Base-by-base conservation (phyloP, 495 filamentous ascomycete genomes). In the Diplogelasinospora grovesii region DNA sequence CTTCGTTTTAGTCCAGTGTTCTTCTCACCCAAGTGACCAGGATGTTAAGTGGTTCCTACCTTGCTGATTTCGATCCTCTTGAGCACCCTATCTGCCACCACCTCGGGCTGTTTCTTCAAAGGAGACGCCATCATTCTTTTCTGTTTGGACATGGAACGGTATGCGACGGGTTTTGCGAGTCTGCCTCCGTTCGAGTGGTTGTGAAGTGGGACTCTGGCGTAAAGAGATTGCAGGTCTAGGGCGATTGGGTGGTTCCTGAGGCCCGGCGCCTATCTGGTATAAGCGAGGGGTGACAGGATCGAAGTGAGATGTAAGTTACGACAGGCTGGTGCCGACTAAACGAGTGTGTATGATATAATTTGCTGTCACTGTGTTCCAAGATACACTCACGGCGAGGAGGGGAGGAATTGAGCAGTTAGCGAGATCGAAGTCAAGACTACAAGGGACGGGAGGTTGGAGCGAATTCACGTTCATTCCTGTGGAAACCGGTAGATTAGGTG, bases 21-120 rank as follows among this genome's bases (percentile, higher is more conserved):
- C 15, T 21, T 9, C 15, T n/a, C 30, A 48, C 44, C 37, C 36
- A 50, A 33, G 36, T 3, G 25, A 2, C 24, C 3, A 13, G 22
- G 16, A 25, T 14, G 34, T 29, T 11, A 20, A 6, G 8, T 26
- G 23, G 24, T 5, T 30, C 49, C 42, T 71, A 94, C 89, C 81
- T 90, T 90, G 55, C 86, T 85, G 49, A 94, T 81, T 67, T 86
- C 80, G 25, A 79, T 79, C 64, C 83, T 66, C 62, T 80, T 74
- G 42, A 86, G 60, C 35, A 88, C 82, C 63, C 75, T 77, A 49
- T 72, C 79, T 8, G 77, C 82, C 26, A 86, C 82, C 54, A 71
- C 75, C 43, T 80, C 79, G 16, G 80, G 79, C 55, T 75, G 68
- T 41, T 70, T 68, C 63, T 73, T 74, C 46, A 67, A 66, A 39